These are phyloP conservation scores for Trichocladium antarcticum DNA, from an alignment of 495 filamentous ascomycete genomes.

Conservation along the genomic window DNA sequence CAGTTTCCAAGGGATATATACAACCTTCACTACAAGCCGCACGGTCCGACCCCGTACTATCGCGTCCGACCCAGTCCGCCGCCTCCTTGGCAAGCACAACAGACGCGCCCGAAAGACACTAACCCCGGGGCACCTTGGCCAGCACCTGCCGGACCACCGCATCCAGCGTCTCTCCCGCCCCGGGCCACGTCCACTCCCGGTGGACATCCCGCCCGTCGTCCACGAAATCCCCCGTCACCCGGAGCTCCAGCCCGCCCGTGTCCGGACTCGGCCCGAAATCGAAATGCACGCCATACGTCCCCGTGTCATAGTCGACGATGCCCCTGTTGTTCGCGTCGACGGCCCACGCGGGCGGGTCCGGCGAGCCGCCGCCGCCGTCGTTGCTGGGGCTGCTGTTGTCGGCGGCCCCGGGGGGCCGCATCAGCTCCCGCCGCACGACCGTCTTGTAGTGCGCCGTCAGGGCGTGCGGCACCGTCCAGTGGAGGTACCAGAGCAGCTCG, in stretches of 20 bases:
- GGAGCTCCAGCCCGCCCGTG: conserved; percentile 5
- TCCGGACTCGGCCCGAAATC: conserved; percentile 1
- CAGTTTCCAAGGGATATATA: too few species aligned
- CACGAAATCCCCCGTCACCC: conserved; percentile 4
- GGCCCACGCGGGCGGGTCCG: conserved; percentile 12
- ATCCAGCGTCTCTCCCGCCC: not conserved
- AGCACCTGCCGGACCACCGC: conserved; percentile 9
- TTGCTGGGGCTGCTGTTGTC: not conserved
- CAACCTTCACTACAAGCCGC: too few species aligned
- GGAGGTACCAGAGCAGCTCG: conserved; percentile 17
- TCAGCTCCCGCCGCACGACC: not conserved
- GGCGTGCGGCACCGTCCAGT: conserved; percentile 18
- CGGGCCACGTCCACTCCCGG: conserved; percentile 14
- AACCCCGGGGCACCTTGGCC: not conserved
- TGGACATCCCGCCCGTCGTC: conserved; percentile 4
- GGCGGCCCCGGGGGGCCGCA: not conserved
- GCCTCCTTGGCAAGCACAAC: too few species aligned
- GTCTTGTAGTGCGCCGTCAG: conserved; percentile 12
- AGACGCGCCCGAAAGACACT: too few species aligned
- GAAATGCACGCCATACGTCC: conserved; percentile 14
- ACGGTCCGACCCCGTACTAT: too few species aligned
- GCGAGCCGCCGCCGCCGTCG: not conserved
- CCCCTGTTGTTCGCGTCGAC: conserved; percentile 6
- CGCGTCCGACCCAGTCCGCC: too few species aligned
- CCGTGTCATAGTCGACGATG: conserved; percentile 14